Evolutionary conservation across 208 protist species (phyloP).

Genomic region (Herpetomonas samuelpessoai): DNA sequence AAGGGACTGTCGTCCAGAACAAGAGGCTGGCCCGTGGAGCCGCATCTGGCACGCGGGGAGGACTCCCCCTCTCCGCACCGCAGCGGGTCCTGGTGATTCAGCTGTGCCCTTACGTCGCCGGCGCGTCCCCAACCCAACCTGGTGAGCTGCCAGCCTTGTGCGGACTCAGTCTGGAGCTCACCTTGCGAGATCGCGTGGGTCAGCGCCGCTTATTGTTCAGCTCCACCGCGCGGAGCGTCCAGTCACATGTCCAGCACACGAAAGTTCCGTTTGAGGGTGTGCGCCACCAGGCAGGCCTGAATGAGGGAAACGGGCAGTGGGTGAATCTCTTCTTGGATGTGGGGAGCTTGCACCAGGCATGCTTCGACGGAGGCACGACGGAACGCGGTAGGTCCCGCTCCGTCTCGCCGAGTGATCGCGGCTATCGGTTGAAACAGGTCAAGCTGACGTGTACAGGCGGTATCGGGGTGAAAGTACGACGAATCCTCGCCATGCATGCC

Average conservation of each 20-base stretch:
- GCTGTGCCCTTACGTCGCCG: slow-evolving; percentile 21
- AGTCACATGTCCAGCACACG: slow-evolving; percentile 52
- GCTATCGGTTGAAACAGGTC: not conserved
- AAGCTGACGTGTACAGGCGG: slow-evolving; percentile 1
- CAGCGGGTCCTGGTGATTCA: slow-evolving; percentile 56
- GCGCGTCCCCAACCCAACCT: not conserved
- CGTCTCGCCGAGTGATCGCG: not conserved
- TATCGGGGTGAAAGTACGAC: slow-evolving; percentile 47
- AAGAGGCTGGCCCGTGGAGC: not conserved
- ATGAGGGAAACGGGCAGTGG: slow-evolving; percentile 38
- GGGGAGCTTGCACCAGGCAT: slow-evolving; percentile 25
- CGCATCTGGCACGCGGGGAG: no score
- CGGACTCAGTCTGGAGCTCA: slow-evolving; percentile 21
- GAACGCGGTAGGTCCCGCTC: not conserved
- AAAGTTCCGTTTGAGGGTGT: slow-evolving; percentile 57
- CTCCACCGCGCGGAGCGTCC: slow-evolving; percentile 22
- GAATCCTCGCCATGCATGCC: slow-evolving; percentile 57
- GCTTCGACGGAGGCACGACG: slow-evolving; percentile 12
- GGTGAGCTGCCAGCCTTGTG: slow-evolving; percentile 2
- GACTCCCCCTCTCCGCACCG: slow-evolving; percentile 4
- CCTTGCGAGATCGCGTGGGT: slow-evolving; percentile 23
- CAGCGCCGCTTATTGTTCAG: slow-evolving; percentile 45
- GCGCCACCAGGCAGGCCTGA: not conserved
- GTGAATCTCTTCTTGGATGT: slow-evolving; percentile 66
- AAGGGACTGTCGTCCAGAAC: no score